Percentiles rank a stretch among this genome's conserved stretches.
Evolutionary conservation across 1,284 basidiomycete species (phyloP).

Genomic region (Anthracocystis setariae): DNA sequence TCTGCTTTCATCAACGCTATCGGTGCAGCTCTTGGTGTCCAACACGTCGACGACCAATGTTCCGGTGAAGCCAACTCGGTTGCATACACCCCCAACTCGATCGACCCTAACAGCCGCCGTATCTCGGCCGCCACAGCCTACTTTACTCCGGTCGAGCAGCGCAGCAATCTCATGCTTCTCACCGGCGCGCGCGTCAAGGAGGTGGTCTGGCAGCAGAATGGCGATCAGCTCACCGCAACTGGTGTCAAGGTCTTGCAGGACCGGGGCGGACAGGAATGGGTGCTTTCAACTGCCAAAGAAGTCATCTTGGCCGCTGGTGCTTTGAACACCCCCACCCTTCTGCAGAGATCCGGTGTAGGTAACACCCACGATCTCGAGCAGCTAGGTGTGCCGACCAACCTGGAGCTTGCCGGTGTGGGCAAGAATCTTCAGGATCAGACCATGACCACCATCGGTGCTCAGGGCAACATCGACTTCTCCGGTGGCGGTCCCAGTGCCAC

Average conservation of each 20-base stretch:
- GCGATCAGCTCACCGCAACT: constrained; percentile 50
- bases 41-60: constrained; percentile 71
- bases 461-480: constrained; percentile 29
- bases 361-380: constrained; percentile 60
- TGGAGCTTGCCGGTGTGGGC: constrained; percentile 68
- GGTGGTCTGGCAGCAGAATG: constrained; percentile 48
- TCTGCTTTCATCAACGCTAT: constrained; percentile 72
- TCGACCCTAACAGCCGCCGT: constrained; percentile 31
- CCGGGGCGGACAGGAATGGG: too few relatives aligned
- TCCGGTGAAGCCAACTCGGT: constrained; percentile 74
- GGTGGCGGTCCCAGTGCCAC: constrained; percentile 56
- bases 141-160: constrained; percentile 67
- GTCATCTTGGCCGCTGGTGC: constrained; percentile 70
- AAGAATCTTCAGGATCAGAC: constrained; percentile 69
- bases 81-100: constrained; percentile 71
- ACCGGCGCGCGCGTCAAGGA: constrained; percentile 66
- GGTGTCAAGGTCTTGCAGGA: constrained; percentile 17
- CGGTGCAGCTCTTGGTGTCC: constrained; percentile 71
- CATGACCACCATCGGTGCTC: constrained; percentile 61
- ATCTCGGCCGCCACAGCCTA: constrained; percentile 70
- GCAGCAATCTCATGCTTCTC: constrained; percentile 76
- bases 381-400: constrained; percentile 60
- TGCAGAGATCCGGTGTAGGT: constrained; percentile 70
- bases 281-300: constrained; percentile 57
- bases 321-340: constrained; percentile 69